phyloP scores from a whole-genome alignment of 768 basidiomycete genomes.

The Amanita subjunquillea region DNA sequence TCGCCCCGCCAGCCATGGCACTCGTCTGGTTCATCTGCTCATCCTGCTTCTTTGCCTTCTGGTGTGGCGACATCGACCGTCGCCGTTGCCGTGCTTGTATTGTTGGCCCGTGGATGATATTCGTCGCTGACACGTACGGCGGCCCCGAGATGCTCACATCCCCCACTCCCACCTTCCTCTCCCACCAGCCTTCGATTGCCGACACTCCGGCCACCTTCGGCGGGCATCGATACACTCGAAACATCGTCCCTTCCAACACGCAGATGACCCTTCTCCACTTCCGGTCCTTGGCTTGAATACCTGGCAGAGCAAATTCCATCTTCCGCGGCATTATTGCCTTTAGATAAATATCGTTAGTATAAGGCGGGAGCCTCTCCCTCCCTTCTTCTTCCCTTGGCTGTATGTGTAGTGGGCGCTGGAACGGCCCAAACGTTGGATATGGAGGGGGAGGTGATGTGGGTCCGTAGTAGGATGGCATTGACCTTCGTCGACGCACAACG shows the following conservation, averaged over 20 bases:
- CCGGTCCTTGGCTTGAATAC: slow-evolving; percentile 80
- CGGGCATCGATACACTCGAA: slow-evolving; percentile 60
- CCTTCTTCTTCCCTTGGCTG: slow-evolving; percentile 75
- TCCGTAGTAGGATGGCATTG: slow-evolving; percentile 60
- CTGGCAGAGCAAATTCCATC: slow-evolving; percentile 84
- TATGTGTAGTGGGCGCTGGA: slow-evolving; percentile 14
- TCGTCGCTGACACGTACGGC: slow-evolving; percentile 4
- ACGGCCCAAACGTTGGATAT: slow-evolving; percentile 35
- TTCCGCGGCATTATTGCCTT: slow-evolving; percentile 79
- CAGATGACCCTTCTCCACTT: slow-evolving; percentile 87
- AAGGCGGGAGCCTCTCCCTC: slow-evolving; percentile 65
- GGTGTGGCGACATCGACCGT: slow-evolving; percentile 11
- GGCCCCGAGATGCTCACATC: slow-evolving; percentile 25
- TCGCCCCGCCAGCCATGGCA: neutral
- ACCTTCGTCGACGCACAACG: slow-evolving; percentile 48
- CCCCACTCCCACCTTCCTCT: slow-evolving; percentile 64
- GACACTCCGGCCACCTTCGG: slow-evolving; percentile 33
- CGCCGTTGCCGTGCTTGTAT: neutral
- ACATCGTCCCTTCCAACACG: slow-evolving; percentile 86
- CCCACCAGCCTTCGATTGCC: slow-evolving; percentile 71
- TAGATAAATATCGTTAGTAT: slow-evolving; percentile 76
- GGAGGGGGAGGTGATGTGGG: slow-evolving; percentile 53
- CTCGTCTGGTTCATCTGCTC: neutral
- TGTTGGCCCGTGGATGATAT: slow-evolving; percentile 1
- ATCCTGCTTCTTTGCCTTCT: slow-evolving; percentile 4